Evolutionary conservation across 2,329 filamentous ascomycete species (phyloP), one percentile per base, ranked within the genome.

Genomic region (Pestalotiopsis sp.): DNA sequence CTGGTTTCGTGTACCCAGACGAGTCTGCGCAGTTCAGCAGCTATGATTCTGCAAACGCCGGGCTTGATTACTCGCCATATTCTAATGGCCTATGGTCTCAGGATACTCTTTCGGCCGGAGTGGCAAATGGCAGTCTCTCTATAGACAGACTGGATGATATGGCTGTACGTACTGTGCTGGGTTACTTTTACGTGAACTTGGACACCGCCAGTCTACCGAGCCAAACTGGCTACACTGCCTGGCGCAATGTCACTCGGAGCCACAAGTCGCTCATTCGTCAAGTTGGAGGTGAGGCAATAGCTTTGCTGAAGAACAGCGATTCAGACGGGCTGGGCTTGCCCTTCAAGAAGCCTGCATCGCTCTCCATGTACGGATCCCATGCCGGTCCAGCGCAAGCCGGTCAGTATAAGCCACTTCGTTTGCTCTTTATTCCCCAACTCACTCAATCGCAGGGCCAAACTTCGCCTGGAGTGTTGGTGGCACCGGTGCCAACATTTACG

Each of bases 241-340:
- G 59, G 58, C 64, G 66, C 58, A 62, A 72, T 20, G 70, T 72
- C 3, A 68, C 70, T 41, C 65, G 68, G 2, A 64, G 69, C 68
- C 71, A 72, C 52, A 11, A 14, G 38, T 31, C 13, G 13, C 63
- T 70, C n/a, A 72, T 70, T 38, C 69, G 69, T 39, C 59, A 68
- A 14, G 66, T 67, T 14, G 69, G 65, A 20, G 66, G 61, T 49
- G 81, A 86, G 71, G 90, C 89, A 41, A 90, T 86, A 31, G 88
- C 92, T 20, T 82, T 92, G 9, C 79, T 92, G 68, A 92, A 92
- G 82, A 92, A 92, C 78, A 69, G 52, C 49, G 41, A 68, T 45
- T 41, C 4, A n/a, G 80, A 80, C 6, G 81, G 79, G 64, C 83
- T 83, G 25, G 83, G 82, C n/a, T 80, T 92, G 17, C 90, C 90